Evolutionary conservation across 345 rosid genomes (phyloP).

Genomic region (Pistacia vera): DNA sequence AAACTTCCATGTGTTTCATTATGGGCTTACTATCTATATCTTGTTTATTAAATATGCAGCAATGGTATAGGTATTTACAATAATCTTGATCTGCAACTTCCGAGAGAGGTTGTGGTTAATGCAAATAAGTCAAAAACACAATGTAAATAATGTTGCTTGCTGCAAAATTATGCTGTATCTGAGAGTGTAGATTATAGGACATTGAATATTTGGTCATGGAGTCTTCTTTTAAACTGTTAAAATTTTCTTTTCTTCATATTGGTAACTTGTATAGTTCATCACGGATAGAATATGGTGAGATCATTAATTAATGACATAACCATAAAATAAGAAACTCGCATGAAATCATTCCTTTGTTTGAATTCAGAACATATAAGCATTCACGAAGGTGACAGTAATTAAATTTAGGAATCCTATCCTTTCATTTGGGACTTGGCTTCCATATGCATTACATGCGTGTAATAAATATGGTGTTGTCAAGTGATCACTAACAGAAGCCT

Average conservation of each 20-base stretch:
- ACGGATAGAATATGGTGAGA: not conserved
- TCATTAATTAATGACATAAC: not conserved
- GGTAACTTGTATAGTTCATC: not conserved
- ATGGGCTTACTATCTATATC: not conserved
- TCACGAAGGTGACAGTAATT: not conserved
- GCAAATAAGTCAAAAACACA: not conserved
- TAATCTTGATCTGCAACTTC: not conserved
- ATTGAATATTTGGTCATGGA: not conserved
- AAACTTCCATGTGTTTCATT: not conserved
- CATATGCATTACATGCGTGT: not conserved
- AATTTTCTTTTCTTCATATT: not conserved
- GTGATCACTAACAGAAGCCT: not conserved
- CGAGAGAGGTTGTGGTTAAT: slow-evolving; percentile 1
- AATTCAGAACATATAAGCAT: too few relatives aligned
- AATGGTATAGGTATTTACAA: not conserved
- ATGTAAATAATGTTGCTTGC: not conserved
- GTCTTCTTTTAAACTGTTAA: too few relatives aligned
- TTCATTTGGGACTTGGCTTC: not conserved
- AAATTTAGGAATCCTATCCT: not conserved
- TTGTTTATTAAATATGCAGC: not conserved
- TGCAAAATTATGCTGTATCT: not conserved
- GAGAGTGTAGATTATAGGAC: not conserved
- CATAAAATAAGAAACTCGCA: not conserved
- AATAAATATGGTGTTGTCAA: not conserved
- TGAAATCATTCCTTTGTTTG: not conserved